Evolutionary conservation across 768 basidiomycete species (phyloP).

Genomic region (Lactarius trivialis): DNA sequence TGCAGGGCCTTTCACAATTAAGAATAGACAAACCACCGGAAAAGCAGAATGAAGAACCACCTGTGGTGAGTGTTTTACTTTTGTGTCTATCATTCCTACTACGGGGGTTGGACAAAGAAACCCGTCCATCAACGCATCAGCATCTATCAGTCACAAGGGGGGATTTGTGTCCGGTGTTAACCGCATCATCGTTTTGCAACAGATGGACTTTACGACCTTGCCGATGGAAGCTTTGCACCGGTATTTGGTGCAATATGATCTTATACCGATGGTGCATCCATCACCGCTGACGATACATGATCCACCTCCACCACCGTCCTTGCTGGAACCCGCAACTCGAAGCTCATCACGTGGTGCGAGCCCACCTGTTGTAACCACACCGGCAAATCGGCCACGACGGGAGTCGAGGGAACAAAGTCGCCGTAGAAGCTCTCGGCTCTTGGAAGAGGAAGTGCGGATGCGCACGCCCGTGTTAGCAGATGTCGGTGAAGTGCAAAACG

Average conservation of each 20-base stretch:
- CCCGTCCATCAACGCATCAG: not conserved
- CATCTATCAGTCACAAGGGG: slow-evolving; percentile 6
- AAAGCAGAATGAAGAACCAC: slow-evolving; percentile 16
- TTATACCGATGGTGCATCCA: slow-evolving; percentile 64
- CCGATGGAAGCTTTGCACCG: slow-evolving; percentile 58
- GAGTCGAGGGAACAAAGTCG: slow-evolving; percentile 55
- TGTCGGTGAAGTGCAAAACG: slow-evolving; percentile 55
- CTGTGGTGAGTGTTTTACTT: slow-evolving; percentile 15
- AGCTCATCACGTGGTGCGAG: slow-evolving; percentile 46
- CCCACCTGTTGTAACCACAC: slow-evolving; percentile 42
- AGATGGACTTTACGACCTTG: slow-evolving; percentile 75
- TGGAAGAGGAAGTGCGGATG: slow-evolving; percentile 53
- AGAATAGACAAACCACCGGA: slow-evolving; percentile 22
- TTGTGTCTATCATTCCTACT: not conserved
- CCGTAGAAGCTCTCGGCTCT: slow-evolving; percentile 62
- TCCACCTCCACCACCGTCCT: slow-evolving; percentile 60
- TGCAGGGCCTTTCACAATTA: slow-evolving; percentile 18
- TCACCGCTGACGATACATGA: slow-evolving; percentile 60
- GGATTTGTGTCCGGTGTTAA: not conserved
- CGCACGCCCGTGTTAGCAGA: slow-evolving; percentile 68
- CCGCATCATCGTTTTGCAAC: slow-evolving; percentile 19
- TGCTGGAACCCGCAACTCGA: slow-evolving; percentile 42
- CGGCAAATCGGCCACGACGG: slow-evolving; percentile 67
- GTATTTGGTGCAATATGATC: slow-evolving; percentile 67
- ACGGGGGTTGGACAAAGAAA: not conserved